Evolutionary conservation across 23 red algal genomes (phyloP), one percentile per base, ranked within the genome.

Genomic region (Gracilariopsis chorda): DNA sequence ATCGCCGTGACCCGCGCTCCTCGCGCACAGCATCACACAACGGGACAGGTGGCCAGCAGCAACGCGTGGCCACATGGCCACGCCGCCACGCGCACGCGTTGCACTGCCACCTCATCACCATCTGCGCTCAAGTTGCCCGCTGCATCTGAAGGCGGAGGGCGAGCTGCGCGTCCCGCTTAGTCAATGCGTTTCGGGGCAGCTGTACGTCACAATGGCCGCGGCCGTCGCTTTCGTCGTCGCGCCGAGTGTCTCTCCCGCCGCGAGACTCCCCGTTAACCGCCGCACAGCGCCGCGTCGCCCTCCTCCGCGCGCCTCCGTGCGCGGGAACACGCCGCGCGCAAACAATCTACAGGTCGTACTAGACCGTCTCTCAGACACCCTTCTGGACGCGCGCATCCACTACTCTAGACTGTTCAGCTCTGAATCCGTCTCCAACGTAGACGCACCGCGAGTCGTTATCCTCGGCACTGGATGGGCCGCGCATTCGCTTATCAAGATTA

Each of bases 381-480:
- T 84, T 24, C n/a, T 82, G 30, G 89, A 92, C 49, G 89, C 89
- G 59, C 19, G 64, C 17, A 36, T 84, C 30, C 89, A 92, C 25
- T 82, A 71, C 39, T 19, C 48, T 2, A 77, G 89, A 16, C 45
- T 92, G 51, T 43, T 92, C 21, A 25, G 33, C 29, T 13, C 21
- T 6, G 29, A 56, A 37, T 32, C 23, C 10, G 20, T 51, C 14
- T 40, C 32, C 16, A 10, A 39, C 45, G 24, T 39, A 5, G 20
- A 42, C 35, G 79, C 42, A 13, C 87, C 87, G 78, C 73, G 84
- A 32, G 80, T 98, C 48, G 96, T 95, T 21, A 65, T 98, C 0
- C 43, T 98, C 67, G 96, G 96, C 72, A 89, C 93, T 27, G 96
- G 96, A 27, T 98, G 96, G 96, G 96, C 71, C 4, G 93, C 92